Conservation (phyloP, 352 stramenopile genomes). For the Elongisporangium prolatum region DNA sequence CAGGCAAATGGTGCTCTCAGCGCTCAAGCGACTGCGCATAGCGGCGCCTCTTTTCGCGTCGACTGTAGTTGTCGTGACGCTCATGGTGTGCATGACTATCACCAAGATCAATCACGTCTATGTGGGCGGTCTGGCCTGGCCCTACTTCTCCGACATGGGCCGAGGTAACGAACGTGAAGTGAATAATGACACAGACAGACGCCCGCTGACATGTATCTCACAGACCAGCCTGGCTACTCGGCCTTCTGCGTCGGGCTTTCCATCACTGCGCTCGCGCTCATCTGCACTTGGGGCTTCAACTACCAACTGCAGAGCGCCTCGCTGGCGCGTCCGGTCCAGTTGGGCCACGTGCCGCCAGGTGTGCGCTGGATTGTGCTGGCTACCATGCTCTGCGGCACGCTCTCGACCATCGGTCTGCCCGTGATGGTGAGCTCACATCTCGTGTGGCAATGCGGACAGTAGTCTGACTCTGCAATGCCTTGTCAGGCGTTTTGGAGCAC, state of each 20-base stretch:
- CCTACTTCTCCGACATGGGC: slow-evolving; percentile 68
- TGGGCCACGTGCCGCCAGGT: slow-evolving; percentile 20
- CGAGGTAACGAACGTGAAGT: no score
- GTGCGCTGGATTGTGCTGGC: slow-evolving; percentile 16
- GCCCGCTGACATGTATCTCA: neutral
- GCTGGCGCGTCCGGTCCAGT: slow-evolving; percentile 23
- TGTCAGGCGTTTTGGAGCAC: slow-evolving; percentile 20
- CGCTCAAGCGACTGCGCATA: neutral
- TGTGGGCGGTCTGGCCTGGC: slow-evolving; percentile 47
- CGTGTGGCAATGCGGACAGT: no score
- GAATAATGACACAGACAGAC: no score
- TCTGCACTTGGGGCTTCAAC: slow-evolving; percentile 48
- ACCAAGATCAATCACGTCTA: slow-evolving; percentile 49
- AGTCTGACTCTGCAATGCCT: neutral
- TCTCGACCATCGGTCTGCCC: slow-evolving; percentile 47
- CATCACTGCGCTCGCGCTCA: slow-evolving; percentile 25
- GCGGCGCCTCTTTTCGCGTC: slow-evolving; percentile 32
- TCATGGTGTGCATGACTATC: slow-evolving; percentile 47
- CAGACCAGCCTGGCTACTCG: slow-evolving; percentile 48
- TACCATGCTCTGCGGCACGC: slow-evolving; percentile 21
- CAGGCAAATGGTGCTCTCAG: neutral
- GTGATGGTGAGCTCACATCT: slow-evolving; percentile 23
- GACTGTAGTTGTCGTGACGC: slow-evolving; percentile 30
- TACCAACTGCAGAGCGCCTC: slow-evolving; percentile 43
- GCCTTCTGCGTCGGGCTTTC: slow-evolving; percentile 44